phyloP scores from a whole-genome alignment of 2,329 filamentous ascomycete species.

The Ceratocystis huliohia region DNA sequence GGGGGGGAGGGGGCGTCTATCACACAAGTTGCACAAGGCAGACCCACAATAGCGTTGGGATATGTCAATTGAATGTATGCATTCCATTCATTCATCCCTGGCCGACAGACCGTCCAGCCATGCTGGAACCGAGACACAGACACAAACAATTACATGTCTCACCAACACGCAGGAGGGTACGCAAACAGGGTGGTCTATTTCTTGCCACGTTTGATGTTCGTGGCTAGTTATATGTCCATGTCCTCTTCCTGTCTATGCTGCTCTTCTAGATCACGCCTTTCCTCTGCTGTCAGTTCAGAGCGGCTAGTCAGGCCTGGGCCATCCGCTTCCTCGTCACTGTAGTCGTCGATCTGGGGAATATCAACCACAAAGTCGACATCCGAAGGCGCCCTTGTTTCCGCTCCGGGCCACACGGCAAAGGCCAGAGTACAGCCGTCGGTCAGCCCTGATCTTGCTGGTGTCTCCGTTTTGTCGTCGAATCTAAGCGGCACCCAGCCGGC shows the following conservation, averaged over 20 bases:
- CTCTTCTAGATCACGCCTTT: background rate
- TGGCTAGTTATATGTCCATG: background rate
- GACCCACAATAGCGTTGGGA: background rate
- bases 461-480: conserved; percentile 31
- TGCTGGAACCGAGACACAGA: background rate
- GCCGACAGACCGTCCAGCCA: too few relatives aligned
- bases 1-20: background rate
- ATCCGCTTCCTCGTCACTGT: conserved; percentile 26
- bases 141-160: background rate
- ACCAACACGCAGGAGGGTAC: background rate
- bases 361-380: conserved; percentile 35
- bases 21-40: background rate
- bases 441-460: conserved; percentile 33
- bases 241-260: background rate
- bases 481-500: conserved; percentile 39
- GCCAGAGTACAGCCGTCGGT: conserved; percentile 38
- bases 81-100: too few relatives aligned
- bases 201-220: background rate
- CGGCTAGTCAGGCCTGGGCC: background rate
- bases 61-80: background rate
- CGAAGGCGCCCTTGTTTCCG: conserved; percentile 30
- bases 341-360: conserved; percentile 35
- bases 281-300: background rate
- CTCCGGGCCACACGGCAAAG: conserved; percentile 33
- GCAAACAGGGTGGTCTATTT: background rate